phyloP scores from a whole-genome alignment of 768 basidiomycete species.

The Agaricus blazei region DNA sequence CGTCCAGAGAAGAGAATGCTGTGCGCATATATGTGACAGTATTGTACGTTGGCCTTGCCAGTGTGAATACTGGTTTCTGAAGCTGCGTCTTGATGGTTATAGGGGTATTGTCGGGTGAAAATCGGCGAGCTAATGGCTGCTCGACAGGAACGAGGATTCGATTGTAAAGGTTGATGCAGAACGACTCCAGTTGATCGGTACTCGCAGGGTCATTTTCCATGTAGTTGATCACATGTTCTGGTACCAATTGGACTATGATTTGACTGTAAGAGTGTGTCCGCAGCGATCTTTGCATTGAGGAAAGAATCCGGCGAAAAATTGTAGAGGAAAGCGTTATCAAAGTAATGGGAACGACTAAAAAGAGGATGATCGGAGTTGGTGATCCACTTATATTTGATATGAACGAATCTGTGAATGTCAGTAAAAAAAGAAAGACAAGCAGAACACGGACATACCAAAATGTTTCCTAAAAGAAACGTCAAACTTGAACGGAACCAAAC shows the following conservation, averaged over 20 bases:
- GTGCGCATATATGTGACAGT: slow-evolving; percentile 35
- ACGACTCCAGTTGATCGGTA: slow-evolving; percentile 38
- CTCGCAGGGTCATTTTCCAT: slow-evolving; percentile 38
- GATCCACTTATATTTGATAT: slow-evolving; percentile 35
- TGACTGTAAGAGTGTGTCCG: slow-evolving; percentile 44
- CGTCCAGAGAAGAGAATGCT: slow-evolving; percentile 34
- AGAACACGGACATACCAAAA: slow-evolving; percentile 36
- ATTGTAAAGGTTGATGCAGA: slow-evolving; percentile 68
- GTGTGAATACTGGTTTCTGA: slow-evolving; percentile 59
- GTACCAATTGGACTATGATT: slow-evolving; percentile 69
- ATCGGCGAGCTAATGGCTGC: slow-evolving; percentile 51
- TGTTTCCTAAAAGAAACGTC: slow-evolving; percentile 66
- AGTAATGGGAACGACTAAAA: slow-evolving; percentile 58
- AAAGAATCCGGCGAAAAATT: slow-evolving; percentile 64
- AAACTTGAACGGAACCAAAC: slow-evolving; percentile 58
- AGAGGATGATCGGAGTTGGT: slow-evolving; percentile 50
- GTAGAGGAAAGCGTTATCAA: slow-evolving; percentile 62
- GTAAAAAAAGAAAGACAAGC: background rate
- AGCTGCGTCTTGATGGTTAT: slow-evolving; percentile 24
- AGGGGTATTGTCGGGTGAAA: slow-evolving; percentile 27
- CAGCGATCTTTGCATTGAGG: slow-evolving; percentile 52
- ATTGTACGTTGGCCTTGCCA: slow-evolving; percentile 42
- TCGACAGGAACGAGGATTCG: slow-evolving; percentile 58
- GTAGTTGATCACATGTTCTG: slow-evolving; percentile 52
- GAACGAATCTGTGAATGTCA: slow-evolving; percentile 38